Conservation (phyloP, 2,329 filamentous ascomycete genomes). For the Aspergillus sp. region DNA sequence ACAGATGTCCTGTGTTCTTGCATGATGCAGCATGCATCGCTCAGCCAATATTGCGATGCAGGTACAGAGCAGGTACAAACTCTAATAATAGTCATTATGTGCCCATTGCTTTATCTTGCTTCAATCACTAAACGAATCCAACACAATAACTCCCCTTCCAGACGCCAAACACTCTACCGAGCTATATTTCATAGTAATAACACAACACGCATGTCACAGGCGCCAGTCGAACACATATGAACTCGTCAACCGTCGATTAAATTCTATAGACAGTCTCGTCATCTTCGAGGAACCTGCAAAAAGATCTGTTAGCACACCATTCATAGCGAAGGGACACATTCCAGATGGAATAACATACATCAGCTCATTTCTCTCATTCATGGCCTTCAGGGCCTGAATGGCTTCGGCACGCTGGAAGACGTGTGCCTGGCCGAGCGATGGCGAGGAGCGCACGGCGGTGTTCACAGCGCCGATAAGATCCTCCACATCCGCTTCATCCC, state of each 20-base stretch:
- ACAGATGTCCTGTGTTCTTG: not conserved
- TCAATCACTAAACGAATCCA: not conserved
- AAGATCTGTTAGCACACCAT: constrained; percentile 9
- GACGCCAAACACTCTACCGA: not conserved
- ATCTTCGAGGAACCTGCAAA: constrained; percentile 41
- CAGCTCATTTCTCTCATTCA: constrained; percentile 83
- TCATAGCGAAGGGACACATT: not conserved
- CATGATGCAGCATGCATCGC: not conserved
- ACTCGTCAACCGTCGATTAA: constrained; percentile 36
- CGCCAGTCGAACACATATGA: constrained; percentile 1
- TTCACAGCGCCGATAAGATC: constrained; percentile 80
- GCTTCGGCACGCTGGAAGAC: constrained; percentile 72
- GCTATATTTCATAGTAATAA: not conserved
- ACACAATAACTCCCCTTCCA: not conserved
- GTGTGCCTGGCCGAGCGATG: constrained; percentile 48
- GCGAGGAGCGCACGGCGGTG: constrained; percentile 54
- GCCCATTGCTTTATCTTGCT: not conserved
- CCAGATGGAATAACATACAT: constrained; percentile 66
- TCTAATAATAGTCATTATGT: not conserved
- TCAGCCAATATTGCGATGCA: no score
- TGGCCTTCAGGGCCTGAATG: constrained; percentile 70
- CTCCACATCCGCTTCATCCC: constrained; percentile 72
- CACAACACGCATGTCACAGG: not conserved
- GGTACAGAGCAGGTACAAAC: no score
- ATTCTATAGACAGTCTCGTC: constrained; percentile 71